Evolutionary conservation across 106 monocot genomes (phyloP), one percentile per base, ranked within the genome.

Genomic region (Allium sativum): DNA sequence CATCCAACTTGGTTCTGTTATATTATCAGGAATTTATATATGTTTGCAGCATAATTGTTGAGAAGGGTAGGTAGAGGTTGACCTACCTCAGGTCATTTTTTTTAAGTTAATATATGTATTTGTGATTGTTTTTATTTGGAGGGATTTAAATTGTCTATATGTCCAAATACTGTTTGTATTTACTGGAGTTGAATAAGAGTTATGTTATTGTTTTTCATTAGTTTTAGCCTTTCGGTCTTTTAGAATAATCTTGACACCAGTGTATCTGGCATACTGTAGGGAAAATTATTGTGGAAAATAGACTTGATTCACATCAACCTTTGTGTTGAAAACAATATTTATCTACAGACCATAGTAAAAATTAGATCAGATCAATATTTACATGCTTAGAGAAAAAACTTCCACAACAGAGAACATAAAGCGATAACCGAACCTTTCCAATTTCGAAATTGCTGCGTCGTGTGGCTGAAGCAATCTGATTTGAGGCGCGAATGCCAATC

Each of bases 81-180:
- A 62, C 62, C 62, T 21, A 48, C 19, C 62, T 62, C 47, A 47
- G 62, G 62, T 62, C 62, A 48, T 47, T 46, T 48, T 47, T 16
- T 46, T 62, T 62, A 31, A 31, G 31, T 31, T 31, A 2, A 31
- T 31, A 31, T 31, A 2, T 31, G 31, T 31, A 31, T 31, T 31
- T 31, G 31, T 31, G 31, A 31, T 31, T 31, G 31, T 31, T 31
- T 31, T 31, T 31, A 31, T 31, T 31, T 2, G 31, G 31, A 31
- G 31, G 31, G 31, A 31, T 2, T 31, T 31, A 5, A 31, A 31
- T 31, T 31, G 31, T 31, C 31, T 31, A 31, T 31, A 31, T 31
- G 5, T 52, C 16, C 51, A 3, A 6, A 52, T 52, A 16, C 12
- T 52, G 1, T 52, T 12, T 52, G 51, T 52, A 52, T 52, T 52